phyloP scores from a whole-genome alignment of 352 stramenopile genomes.

The Phytophthora europaea region DNA sequence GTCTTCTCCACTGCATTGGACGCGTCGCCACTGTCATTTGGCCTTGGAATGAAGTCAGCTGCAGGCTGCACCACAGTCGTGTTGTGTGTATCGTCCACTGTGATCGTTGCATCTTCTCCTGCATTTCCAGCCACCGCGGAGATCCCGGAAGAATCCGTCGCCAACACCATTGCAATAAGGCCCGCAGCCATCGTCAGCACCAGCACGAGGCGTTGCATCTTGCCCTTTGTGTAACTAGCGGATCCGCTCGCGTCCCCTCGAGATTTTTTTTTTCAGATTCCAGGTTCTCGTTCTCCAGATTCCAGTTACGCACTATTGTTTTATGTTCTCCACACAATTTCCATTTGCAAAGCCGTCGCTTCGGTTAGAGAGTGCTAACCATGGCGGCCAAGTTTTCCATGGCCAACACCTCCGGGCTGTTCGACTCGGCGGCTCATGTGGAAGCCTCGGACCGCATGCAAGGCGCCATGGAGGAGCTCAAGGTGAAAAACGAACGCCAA shows the following conservation, averaged over 20 bases:
- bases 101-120: background rate
- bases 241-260: conserved; percentile 8
- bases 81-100: conserved; percentile 18
- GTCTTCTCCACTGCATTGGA: background rate
- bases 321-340: background rate
- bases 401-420: conserved; percentile 77
- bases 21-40: background rate
- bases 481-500: conserved; percentile 64
- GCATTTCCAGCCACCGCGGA: background rate
- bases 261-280: background rate
- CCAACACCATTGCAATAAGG: conserved; percentile 6
- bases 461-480: conserved; percentile 76
- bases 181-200: conserved; percentile 5
- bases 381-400: conserved; percentile 89
- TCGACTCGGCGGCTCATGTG: conserved; percentile 73
- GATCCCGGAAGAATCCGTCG: conserved; percentile 12
- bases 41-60: conserved; percentile 21
- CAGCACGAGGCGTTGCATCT: conserved; percentile 17
- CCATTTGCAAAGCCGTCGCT: background rate
- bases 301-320: background rate
- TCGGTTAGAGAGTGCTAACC: conserved; percentile 4
- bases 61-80: conserved; percentile 25
- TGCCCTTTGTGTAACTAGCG: conserved; percentile 5
- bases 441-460: conserved; percentile 84
- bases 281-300: background rate